phyloP scores from a whole-genome alignment of 345 rosid species.

The Hibiscus syriacus region DNA sequence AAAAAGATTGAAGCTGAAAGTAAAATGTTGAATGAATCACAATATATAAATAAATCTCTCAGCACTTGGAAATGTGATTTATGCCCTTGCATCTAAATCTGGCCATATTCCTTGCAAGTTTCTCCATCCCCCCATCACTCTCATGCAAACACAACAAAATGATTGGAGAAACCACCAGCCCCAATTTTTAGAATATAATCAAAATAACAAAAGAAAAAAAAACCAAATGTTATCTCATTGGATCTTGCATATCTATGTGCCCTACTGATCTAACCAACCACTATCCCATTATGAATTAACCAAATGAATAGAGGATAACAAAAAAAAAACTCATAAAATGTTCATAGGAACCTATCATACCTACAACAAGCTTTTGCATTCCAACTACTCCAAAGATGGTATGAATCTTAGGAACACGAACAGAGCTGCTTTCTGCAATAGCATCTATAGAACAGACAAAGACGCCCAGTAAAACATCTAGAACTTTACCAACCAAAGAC shows the following conservation, averaged over 20 bases:
- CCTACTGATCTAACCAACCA: background rate
- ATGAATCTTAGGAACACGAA: constrained; percentile 80
- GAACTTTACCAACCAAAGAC: background rate
- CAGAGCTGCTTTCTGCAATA: constrained; percentile 54
- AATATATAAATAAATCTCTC: too few species aligned
- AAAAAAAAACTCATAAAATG: background rate
- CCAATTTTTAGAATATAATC: background rate
- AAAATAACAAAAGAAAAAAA: background rate
- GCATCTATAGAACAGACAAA: constrained; percentile 33
- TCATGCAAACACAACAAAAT: constrained; percentile 8
- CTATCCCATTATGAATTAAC: background rate
- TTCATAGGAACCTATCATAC: constrained; percentile 22
- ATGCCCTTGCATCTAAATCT: too few species aligned
- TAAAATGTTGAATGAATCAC: too few species aligned
- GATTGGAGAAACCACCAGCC: background rate
- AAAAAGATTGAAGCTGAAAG: too few species aligned
- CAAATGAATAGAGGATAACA: background rate
- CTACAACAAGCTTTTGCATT: constrained; percentile 87
- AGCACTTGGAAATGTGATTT: too few species aligned
- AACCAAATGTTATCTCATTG: background rate
- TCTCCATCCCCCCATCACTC: too few species aligned
- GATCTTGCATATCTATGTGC: background rate
- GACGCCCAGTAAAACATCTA: background rate
- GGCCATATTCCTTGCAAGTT: too few species aligned
- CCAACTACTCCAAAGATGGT: constrained; percentile 78